Evolutionary conservation across 2,329 filamentous ascomycete genomes (phyloP).

Genomic region (Fusarium globosum): DNA sequence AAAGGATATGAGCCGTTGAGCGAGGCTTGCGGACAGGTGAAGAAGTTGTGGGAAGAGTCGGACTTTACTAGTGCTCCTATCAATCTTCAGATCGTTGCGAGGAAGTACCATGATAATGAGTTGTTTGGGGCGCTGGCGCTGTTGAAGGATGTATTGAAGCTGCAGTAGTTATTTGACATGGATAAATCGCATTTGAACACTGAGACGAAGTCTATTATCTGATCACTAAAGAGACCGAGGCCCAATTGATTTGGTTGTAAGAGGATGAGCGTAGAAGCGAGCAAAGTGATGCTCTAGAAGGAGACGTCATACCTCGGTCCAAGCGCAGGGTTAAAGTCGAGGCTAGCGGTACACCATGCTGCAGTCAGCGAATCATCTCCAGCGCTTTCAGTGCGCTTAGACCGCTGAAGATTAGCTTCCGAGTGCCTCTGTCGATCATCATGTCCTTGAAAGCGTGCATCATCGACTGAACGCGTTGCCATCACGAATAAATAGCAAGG

Average conservation of each 20-base stretch:
- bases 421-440: neutral
- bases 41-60: neutral
- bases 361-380: neutral
- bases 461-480: neutral
- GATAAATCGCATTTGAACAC: rapidly evolving
- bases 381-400: neutral
- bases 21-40: neutral
- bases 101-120: conserved; percentile 6
- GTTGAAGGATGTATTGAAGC: neutral
- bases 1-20: neutral
- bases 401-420: neutral
- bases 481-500: neutral
- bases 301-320: neutral
- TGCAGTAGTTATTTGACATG: neutral
- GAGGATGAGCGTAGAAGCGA: neutral
- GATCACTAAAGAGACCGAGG: rapidly evolving
- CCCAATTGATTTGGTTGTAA: neutral
- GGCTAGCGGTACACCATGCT: neutral
- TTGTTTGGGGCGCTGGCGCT: neutral
- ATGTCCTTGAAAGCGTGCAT: neutral
- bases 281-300: neutral
- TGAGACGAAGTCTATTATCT: rapidly evolving
- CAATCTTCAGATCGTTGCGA: conserved; percentile 7
- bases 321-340: neutral
- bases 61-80: conserved; percentile 2